These are phyloP conservation scores for Vanilla planifolia DNA, from an alignment of 106 monocot genomes.

Conservation along the genomic window DNA sequence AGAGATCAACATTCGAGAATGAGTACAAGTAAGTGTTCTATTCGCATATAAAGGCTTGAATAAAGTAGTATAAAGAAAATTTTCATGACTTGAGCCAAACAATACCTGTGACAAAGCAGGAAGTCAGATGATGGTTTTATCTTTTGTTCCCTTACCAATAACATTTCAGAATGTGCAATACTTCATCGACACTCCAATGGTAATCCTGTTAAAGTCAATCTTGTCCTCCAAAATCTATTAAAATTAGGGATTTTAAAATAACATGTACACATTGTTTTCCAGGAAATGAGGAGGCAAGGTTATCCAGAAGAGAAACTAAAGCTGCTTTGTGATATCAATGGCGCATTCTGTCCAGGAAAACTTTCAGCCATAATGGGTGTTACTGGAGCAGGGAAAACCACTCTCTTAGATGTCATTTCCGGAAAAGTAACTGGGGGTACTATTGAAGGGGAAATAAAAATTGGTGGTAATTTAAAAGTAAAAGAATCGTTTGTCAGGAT, in stretches of 20 bases:
- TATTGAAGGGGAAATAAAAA: slow-evolving; percentile 47
- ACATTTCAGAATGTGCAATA: slow-evolving; percentile 24
- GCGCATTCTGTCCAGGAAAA: slow-evolving; percentile 34
- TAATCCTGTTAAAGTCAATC: neutral
- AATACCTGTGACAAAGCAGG: neutral
- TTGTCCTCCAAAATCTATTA: slow-evolving; percentile 8
- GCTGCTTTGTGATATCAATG: slow-evolving; percentile 36
- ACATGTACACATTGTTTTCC: no score
- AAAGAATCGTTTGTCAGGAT: slow-evolving; percentile 38
- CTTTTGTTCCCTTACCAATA: slow-evolving; percentile 13
- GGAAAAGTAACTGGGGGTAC: slow-evolving; percentile 39
- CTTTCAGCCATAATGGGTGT: slow-evolving; percentile 45
- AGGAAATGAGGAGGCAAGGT: slow-evolving; percentile 36
- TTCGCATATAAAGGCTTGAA: no score
- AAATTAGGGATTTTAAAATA: neutral
- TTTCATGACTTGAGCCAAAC: no score
- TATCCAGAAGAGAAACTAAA: slow-evolving; percentile 20
- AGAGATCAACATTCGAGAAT: neutral
- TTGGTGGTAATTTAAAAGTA: slow-evolving; percentile 37
- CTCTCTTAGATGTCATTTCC: slow-evolving; percentile 44
- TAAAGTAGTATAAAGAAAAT: no score
- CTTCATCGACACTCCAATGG: slow-evolving; percentile 20
- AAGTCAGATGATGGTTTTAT: slow-evolving; percentile 17
- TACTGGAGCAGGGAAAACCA: slow-evolving; percentile 53
- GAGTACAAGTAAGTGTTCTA: neutral